Conservation (phyloP, 331 rosid genomes). For the Dryas integrifolia region DNA sequence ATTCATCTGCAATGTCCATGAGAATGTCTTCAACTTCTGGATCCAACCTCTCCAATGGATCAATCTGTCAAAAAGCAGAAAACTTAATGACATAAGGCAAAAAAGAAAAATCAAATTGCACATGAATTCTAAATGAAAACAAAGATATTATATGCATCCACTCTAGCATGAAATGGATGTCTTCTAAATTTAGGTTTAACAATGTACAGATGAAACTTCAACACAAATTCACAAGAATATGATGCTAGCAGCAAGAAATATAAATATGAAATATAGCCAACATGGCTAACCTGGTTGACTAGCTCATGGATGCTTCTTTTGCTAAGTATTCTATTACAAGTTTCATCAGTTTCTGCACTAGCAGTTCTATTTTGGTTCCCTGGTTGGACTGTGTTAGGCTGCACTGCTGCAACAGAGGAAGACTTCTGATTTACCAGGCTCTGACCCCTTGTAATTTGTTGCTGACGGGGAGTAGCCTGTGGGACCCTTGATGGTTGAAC, state of each 20-base stretch:
- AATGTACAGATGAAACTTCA: not conserved
- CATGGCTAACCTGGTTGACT: conserved; percentile 61
- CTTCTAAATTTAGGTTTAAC: not conserved
- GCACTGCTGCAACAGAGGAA: conserved; percentile 51
- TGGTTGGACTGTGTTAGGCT: conserved; percentile 47
- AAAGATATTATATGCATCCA: not conserved
- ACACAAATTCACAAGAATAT: not conserved
- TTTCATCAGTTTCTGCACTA: conserved; percentile 61
- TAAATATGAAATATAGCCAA: not conserved
- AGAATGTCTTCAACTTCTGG: conserved; percentile 89
- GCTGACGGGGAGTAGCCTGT: conserved; percentile 63
- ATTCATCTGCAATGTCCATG: conserved; percentile 83
- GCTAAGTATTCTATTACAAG: conserved; percentile 70
- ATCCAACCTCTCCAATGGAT: conserved; percentile 78
- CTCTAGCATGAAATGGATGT: not conserved
- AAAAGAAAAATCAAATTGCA: not conserved
- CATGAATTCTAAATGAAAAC: conserved; percentile 9
- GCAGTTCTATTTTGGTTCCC: conserved; percentile 48
- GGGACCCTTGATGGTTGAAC: conserved; percentile 54
- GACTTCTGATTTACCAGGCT: conserved; percentile 60
- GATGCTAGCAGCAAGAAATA: not conserved
- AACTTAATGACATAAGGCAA: conserved; percentile 11
- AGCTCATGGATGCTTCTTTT: conserved; percentile 89
- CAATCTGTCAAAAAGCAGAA: conserved; percentile 59
- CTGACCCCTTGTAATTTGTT: conserved; percentile 59